A percentile compares a stretch with the other conserved stretches of the same genome.
Evolutionary conservation across 108 stramenopile genomes (phyloP).

Genomic region (Epithemia pelagica): DNA sequence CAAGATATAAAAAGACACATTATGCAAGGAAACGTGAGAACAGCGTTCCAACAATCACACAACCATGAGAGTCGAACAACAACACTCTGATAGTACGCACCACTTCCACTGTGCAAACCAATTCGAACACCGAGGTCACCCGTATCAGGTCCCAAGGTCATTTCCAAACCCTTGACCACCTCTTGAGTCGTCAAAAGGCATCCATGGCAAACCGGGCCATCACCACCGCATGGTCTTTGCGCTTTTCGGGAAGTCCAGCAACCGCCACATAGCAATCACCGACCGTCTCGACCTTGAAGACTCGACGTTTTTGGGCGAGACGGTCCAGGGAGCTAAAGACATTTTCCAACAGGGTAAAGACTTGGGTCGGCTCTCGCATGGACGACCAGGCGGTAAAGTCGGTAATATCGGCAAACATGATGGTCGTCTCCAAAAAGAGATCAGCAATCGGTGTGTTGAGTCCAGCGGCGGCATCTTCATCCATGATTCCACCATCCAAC

Average conservation of each 20-base stretch:
- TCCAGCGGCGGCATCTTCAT: neutral
- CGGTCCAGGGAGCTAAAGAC: conserved; percentile 22
- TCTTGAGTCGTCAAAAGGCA: conserved; percentile 16
- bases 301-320: conserved; percentile 18
- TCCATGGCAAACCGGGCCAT: conserved; percentile 26
- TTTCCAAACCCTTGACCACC: conserved; percentile 11
- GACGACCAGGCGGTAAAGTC: conserved; percentile 13
- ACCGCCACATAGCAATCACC: conserved; percentile 37
- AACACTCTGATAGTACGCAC: too few species aligned
- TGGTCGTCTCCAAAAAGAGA: conserved; percentile 8
- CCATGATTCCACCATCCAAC: neutral
- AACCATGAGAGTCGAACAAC: neutral
- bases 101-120: neutral
- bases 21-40: neutral
- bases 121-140: neutral
- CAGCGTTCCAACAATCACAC: neutral
- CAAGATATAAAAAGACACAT: neutral
- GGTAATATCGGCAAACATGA: conserved; percentile 7
- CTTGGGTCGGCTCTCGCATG: conserved; percentile 23
- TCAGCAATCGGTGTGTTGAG: conserved; percentile 9
- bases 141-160: conserved; percentile 3
- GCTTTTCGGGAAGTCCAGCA: conserved; percentile 11
- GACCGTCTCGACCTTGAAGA: conserved; percentile 25
- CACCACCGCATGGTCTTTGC: conserved; percentile 13
- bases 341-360: conserved; percentile 26